These are phyloP conservation scores for Physcomitrellopsis africana DNA, from an alignment of 225 moss, liverwort and hornwort genomes.

Conservation along the genomic window DNA sequence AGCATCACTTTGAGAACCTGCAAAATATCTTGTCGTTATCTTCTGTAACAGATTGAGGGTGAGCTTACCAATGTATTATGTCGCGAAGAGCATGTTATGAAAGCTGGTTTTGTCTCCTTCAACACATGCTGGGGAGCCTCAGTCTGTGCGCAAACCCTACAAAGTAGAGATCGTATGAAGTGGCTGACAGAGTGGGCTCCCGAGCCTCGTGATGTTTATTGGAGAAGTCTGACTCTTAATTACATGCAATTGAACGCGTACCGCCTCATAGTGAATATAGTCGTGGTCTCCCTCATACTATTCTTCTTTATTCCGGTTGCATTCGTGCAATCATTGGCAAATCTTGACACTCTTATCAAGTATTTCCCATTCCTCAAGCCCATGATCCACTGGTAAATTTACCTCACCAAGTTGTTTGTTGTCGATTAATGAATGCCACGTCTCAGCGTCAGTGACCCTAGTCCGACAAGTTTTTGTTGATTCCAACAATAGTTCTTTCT, in stretches of 20 bases:
- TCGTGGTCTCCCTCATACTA: slow-evolving; percentile 55
- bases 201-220: slow-evolving; percentile 86
- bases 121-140: slow-evolving; percentile 86
- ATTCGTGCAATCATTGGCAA: slow-evolving; percentile 86
- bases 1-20: background rate
- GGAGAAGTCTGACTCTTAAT: slow-evolving; percentile 71
- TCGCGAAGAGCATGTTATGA: slow-evolving; percentile 52
- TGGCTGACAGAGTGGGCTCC: slow-evolving; percentile 95
- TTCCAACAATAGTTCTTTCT: slow-evolving; percentile 1
- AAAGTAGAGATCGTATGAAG: slow-evolving; percentile 67
- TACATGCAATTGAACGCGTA: slow-evolving; percentile 56
- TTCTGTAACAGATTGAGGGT: slow-evolving; percentile 51
- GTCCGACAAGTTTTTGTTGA: background rate
- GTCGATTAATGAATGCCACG: slow-evolving; percentile 6
- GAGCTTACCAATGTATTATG: slow-evolving; percentile 60
- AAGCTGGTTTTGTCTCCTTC: slow-evolving; percentile 84
- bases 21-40: background rate
- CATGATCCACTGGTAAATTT: slow-evolving; percentile 53
- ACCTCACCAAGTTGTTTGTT: slow-evolving; percentile 7
- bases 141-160: slow-evolving; percentile 86
- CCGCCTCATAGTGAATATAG: slow-evolving; percentile 41
- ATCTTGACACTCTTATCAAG: slow-evolving; percentile 63
- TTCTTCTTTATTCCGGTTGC: slow-evolving; percentile 81
- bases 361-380: slow-evolving; percentile 58
- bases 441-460: background rate